Conservation (phyloP, 176 grass and related monocot genomes). For the Bromus sterilis region DNA sequence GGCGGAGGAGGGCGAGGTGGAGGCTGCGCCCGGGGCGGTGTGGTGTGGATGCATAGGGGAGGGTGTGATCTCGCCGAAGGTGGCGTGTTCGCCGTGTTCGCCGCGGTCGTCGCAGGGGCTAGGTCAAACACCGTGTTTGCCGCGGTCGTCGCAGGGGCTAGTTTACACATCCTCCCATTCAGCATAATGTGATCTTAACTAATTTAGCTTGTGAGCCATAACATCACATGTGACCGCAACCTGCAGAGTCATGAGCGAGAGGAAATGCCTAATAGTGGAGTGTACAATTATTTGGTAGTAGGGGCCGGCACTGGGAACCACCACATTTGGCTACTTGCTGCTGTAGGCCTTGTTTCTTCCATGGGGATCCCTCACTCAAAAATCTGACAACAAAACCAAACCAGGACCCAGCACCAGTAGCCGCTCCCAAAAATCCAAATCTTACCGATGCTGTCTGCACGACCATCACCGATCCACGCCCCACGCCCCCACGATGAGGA, state of each 20-base stretch:
- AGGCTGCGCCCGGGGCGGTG: no score
- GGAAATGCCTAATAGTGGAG: not conserved
- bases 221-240: slow-evolving; percentile 27
- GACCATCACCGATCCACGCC: slow-evolving; percentile 18
- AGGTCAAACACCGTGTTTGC: no score
- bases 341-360: not conserved
- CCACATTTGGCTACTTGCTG: slow-evolving; percentile 27
- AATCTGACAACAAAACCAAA: slow-evolving; percentile 11
- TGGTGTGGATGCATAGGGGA: no score
- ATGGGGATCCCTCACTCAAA: not conserved
- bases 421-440: not conserved
- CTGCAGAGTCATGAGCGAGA: not conserved
- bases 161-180: no score
- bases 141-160: no score
- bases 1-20: no score
- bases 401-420: not conserved
- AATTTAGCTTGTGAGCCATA: slow-evolving; percentile 19
- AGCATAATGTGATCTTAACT: not conserved
- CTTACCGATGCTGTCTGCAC: slow-evolving; percentile 15
- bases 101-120: no score
- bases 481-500: not conserved
- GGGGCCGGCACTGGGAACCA: not conserved
- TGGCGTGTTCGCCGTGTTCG: no score
- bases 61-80: no score
- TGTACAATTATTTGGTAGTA: slow-evolving; percentile 25